These are phyloP conservation scores for Aspergillus avenaceus DNA, from an alignment of 495 filamentous ascomycete genomes.

Conservation along the genomic window DNA sequence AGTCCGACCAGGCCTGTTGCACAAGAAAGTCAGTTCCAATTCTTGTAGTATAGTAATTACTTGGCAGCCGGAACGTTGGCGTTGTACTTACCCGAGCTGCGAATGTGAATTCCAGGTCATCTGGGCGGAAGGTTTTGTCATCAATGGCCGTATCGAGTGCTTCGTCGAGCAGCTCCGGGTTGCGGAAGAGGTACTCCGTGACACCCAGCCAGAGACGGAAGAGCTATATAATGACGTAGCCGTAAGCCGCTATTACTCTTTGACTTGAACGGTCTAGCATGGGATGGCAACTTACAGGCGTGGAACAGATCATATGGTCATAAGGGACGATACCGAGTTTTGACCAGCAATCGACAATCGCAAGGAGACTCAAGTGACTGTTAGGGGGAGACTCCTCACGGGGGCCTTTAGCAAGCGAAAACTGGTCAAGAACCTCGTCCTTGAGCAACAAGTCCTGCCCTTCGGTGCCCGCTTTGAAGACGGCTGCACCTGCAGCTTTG, in stretches of 20 bases:
- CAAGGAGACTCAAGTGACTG: constrained; percentile 87
- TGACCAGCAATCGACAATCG: constrained; percentile 99
- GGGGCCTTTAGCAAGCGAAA: constrained; percentile 65
- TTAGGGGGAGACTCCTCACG: constrained; percentile 68
- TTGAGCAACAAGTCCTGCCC: constrained; percentile 66
- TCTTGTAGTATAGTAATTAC: background rate
- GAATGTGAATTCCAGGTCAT: constrained; percentile 96
- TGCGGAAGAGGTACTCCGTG: constrained; percentile 94
- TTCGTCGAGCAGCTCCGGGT: constrained; percentile 77
- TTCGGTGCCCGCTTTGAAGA: constrained; percentile 61
- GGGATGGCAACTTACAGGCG: constrained; percentile 55
- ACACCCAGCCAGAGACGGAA: constrained; percentile 97
- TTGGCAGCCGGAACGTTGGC: background rate
- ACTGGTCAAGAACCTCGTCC: constrained; percentile 82
- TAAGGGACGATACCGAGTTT: constrained; percentile 90
- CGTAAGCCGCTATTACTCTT: background rate
- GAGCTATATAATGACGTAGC: constrained; percentile 46
- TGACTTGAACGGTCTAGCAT: background rate
- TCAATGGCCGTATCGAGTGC: constrained; percentile 79
- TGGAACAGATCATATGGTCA: constrained; percentile 99
- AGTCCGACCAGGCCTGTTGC: constrained; percentile 82
- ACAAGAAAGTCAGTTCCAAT: no score
- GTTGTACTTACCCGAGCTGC: constrained; percentile 64
- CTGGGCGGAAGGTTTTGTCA: constrained; percentile 80
- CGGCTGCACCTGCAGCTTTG: constrained; percentile 69